Percentiles rank a stretch among this genome's conserved stretches.
phyloP scores from a whole-genome alignment of 208 protist species.

The Wallacemonas sp. region DNA sequence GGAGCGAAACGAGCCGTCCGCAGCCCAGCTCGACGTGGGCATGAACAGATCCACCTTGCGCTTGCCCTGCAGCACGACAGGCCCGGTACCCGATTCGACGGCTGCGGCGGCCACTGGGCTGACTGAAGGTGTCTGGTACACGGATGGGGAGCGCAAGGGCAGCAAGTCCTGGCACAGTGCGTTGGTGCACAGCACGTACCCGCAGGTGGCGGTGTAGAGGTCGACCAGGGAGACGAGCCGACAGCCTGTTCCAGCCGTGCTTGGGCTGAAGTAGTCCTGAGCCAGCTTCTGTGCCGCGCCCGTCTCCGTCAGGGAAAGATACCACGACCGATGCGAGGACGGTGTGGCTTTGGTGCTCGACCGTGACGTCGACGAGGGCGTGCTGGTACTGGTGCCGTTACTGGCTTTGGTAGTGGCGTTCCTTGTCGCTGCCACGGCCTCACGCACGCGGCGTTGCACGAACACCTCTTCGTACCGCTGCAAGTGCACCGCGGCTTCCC shows the following conservation, averaged over 20 bases:
- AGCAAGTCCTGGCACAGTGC: constrained; percentile 50
- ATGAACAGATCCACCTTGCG: neutral
- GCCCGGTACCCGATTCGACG: neutral
- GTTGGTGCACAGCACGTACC: constrained; percentile 67
- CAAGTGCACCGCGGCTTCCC: constrained; percentile 33
- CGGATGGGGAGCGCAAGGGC: constrained; percentile 14
- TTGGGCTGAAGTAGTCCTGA: constrained; percentile 20
- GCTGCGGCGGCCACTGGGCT: neutral
- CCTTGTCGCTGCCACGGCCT: constrained; percentile 15
- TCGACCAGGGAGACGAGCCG: constrained; percentile 51
- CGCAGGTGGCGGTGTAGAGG: constrained; percentile 62
- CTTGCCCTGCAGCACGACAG: neutral
- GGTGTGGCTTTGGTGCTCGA: neutral
- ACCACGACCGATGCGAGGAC: constrained; percentile 12
- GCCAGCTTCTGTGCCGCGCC: constrained; percentile 24
- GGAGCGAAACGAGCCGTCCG: neutral
- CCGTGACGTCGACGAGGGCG: neutral
- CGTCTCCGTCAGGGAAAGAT: constrained; percentile 7
- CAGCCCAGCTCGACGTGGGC: neutral
- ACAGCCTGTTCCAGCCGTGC: constrained; percentile 16
- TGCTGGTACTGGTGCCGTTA: neutral
- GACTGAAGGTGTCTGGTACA: neutral
- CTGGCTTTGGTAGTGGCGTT: neutral
- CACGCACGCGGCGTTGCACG: constrained; percentile 27
- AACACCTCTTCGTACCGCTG: constrained; percentile 36